Base-by-base conservation (phyloP, 345 rosid genomes). In the Arabis hirsuta region DNA sequence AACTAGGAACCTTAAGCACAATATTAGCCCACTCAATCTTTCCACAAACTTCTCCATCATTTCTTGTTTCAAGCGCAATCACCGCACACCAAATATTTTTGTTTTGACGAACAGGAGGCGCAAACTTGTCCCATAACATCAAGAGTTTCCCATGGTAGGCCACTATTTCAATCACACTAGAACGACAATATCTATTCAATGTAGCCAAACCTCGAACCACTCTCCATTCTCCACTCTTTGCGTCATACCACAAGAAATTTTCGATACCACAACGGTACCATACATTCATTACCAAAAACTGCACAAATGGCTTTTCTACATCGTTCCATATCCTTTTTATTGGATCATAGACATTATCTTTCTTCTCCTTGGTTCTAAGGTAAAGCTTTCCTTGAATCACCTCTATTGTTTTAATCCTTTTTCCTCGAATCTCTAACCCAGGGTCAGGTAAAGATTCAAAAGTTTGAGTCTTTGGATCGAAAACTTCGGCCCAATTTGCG, bases 281-380 rank as follows among this genome's bases (percentile, higher is more conserved):
- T 16, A 57, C 46, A 38, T 20, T 8, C 1, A 10, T 5, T 16
- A 57, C 6, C 14, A 1, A 14, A 47, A 39, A 63, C 11, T 10
- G n/a, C 11, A 5, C 12, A 11, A 2, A 9, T 19, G 55, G 1
- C 13, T 22, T 51, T 22, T 12, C 47, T 65, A 7, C 2, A 45
- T 20, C 24, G 22, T 13, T 4, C 65, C 73, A 56, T 20, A 45
- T 36, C 22, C 45, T 4, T 32, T 32, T 26, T 56, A 12, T 22
- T 3, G 73, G 73, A 69, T 69, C 73, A 46, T 56, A 69, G 32
- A 47, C 38, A 20, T 26, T 56, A 24, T 69, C 64, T 14, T 12
- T 45, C 5, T 13, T 19, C 7, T 56, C 22, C 1, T 0, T 45
- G 24, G 22, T 43, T 9, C 12, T 55, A 44, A 68, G 24, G 45